Percentiles rank a stretch among this genome's conserved stretches.
phyloP scores from a whole-genome alignment of 2,329 filamentous ascomycete species.

The Diplocarpon mali region DNA sequence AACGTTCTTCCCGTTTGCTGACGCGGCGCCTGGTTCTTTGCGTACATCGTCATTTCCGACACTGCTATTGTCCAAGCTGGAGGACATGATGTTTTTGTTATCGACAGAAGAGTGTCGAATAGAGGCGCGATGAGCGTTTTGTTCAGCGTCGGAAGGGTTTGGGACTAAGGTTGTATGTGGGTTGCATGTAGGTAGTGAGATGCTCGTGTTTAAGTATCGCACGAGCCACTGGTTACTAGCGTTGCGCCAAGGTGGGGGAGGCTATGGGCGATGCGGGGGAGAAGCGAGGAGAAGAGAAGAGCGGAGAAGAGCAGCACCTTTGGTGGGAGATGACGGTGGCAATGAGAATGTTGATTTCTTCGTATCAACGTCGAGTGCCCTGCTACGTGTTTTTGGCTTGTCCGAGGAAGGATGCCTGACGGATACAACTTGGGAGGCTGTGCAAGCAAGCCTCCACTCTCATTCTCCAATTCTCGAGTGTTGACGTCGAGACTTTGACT shows the following conservation, averaged over 20 bases:
- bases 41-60: conserved; percentile 10
- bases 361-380: background rate
- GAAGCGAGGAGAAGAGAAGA: background rate
- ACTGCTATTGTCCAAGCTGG: conserved; percentile 6
- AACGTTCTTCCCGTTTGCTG: conserved; percentile 4
- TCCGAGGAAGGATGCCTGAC: too few relatives aligned
- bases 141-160: background rate
- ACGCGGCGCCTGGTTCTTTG: conserved; percentile 1
- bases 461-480: too few relatives aligned
- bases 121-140: background rate
- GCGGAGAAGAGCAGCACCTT: too few relatives aligned
- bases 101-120: background rate
- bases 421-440: too few relatives aligned
- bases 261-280: conserved; percentile 9
- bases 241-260: background rate
- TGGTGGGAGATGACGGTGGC: background rate
- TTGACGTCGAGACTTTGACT: conserved; percentile 3
- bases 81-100: conserved; percentile 5
- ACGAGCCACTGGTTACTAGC: conserved; percentile 1
- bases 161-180: background rate
- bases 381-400: too few relatives aligned
- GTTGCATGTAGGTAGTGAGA: background rate
- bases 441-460: too few relatives aligned
- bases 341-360: background rate
- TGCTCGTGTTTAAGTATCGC: conserved; percentile 7